Evolutionary conservation across 2,329 filamentous ascomycete species (phyloP).

Genomic region (Ophiocordyceps camponoti-leonardi): DNA sequence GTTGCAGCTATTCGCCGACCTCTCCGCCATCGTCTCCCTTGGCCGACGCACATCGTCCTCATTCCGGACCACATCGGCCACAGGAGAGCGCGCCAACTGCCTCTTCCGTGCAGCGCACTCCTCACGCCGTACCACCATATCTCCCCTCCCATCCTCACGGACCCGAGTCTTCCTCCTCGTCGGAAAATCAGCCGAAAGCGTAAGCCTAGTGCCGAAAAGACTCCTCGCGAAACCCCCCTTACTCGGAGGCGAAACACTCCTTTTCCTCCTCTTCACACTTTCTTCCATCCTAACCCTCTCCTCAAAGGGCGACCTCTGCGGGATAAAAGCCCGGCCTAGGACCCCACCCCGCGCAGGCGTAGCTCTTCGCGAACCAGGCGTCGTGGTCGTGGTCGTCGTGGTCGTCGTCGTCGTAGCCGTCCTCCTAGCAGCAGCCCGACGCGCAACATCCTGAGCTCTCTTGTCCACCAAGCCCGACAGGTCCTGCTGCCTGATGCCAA

Average conservation of each 20-base stretch:
- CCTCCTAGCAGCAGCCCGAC: conserved; percentile 26
- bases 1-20: not conserved
- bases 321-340: conserved; percentile 15
- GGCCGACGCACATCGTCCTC: conserved; percentile 2
- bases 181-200: conserved; percentile 7
- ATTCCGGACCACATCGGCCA: not conserved
- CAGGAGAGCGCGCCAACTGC: not conserved
- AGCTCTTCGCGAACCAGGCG: conserved; percentile 15
- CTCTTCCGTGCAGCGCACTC: not conserved
- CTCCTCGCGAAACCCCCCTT: conserved; percentile 16
- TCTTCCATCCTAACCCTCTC: conserved; percentile 9
- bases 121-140: not conserved
- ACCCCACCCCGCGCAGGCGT: conserved; percentile 13
- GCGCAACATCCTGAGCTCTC: conserved; percentile 38
- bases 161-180: not conserved
- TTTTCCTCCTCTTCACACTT: conserved; percentile 11
- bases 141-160: not conserved
- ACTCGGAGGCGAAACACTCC: conserved; percentile 13
- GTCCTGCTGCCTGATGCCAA: conserved; percentile 62
- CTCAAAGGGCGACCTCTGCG: conserved; percentile 17
- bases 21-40: not conserved
- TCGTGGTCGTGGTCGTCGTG: conserved; percentile 1
- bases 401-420: conserved; percentile 2
- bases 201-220: conserved; percentile 17
- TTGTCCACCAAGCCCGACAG: conserved; percentile 60